Base-by-base conservation (phyloP, 257 asterid species). In the Buddleja alternifolia region DNA sequence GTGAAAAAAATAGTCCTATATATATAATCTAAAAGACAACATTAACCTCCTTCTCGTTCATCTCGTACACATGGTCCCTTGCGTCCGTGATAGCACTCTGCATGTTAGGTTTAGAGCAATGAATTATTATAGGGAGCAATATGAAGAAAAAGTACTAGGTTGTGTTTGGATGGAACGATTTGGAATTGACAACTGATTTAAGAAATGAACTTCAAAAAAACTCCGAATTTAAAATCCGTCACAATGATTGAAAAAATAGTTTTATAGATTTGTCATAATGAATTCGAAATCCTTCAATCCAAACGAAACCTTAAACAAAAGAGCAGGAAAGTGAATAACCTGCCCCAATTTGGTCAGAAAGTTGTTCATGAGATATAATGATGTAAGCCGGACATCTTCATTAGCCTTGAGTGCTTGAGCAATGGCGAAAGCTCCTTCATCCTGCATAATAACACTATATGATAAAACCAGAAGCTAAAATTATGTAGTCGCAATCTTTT, bases 41-140 rank as follows among this genome's bases (percentile, higher is more conserved):
- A 0, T 63, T 77, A 59, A 93, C 85, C 91, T 93, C 98, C 79
- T 84, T 86, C 63, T 88, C 98, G 36, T 63, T 93, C 98, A 93
- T 90, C 94, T 93, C 98, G 63, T 20, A 82, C 56, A 90, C 98
- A 41, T 93, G 98, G 72, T 93, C 98, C 42, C 87, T 88, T 51
- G 98, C 97, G 39, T 93, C 97, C 16, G 96, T 72, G 65, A 93
- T 78, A 7, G 97, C 97, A 75, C 96, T 86, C 96, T 93, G 98
- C 95, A 82, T 10, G 17, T 63, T 48, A 25, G 60, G 69, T 72
- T 59, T 73, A 14, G 69, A 66, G 70, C n/a, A 4, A 32, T 7
- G 52, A 24, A 46, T 1, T 8, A 62, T 10, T 3, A 32, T 37
- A 29, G 61, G 10, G 44, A 70, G 17, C 17, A 63, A n/a, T 8